A percentile compares a stretch with the other conserved stretches of the same genome.
Evolutionary conservation across 371 early-diverging fungal genomes (phyloP).

Genomic region (Rhizopus delemar): DNA sequence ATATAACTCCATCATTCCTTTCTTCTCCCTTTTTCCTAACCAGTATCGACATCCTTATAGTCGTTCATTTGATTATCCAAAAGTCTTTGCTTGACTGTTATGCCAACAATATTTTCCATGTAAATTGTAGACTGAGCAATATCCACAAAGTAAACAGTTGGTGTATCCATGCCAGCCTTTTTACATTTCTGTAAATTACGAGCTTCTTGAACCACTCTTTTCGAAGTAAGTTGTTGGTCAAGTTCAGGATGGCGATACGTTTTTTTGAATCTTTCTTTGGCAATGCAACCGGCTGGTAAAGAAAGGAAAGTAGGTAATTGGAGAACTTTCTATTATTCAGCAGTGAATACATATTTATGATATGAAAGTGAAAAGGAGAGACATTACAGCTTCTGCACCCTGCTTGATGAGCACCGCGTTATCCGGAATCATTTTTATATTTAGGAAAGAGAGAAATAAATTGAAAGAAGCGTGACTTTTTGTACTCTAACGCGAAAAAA

Average conservation of each 20-base stretch:
- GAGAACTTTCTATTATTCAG: conserved; percentile 4
- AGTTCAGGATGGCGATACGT: conserved; percentile 90
- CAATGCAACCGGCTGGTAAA: conserved; percentile 41
- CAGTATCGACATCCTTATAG: conserved; percentile 37
- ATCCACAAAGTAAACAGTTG: conserved; percentile 83
- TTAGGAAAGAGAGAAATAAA: conserved; percentile 2
- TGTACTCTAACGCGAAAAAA: too few relatives aligned
- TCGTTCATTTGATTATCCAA: conserved; percentile 39
- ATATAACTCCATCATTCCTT: not conserved
- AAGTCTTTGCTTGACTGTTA: conserved; percentile 74
- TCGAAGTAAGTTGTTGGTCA: conserved; percentile 78
- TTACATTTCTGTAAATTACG: conserved; percentile 76
- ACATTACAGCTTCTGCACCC: conserved; percentile 39
- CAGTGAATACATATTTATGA: not conserved
- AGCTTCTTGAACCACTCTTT: conserved; percentile 82
- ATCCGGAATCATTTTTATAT: conserved; percentile 11
- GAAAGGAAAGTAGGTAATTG: conserved; percentile 22
- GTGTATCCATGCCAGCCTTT: conserved; percentile 77
- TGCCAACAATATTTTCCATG: conserved; percentile 84
- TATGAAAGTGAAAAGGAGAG: not conserved
- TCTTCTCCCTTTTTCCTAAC: conserved; percentile 11
- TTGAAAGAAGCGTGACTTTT: not conserved
- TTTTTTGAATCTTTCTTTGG: conserved; percentile 83
- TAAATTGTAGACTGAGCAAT: conserved; percentile 66
- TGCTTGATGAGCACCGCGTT: conserved; percentile 37